Evolutionary conservation across 139 green algal genomes (phyloP), one percentile per base, ranked within the genome.

Genomic region (Eudorina sp.): DNA sequence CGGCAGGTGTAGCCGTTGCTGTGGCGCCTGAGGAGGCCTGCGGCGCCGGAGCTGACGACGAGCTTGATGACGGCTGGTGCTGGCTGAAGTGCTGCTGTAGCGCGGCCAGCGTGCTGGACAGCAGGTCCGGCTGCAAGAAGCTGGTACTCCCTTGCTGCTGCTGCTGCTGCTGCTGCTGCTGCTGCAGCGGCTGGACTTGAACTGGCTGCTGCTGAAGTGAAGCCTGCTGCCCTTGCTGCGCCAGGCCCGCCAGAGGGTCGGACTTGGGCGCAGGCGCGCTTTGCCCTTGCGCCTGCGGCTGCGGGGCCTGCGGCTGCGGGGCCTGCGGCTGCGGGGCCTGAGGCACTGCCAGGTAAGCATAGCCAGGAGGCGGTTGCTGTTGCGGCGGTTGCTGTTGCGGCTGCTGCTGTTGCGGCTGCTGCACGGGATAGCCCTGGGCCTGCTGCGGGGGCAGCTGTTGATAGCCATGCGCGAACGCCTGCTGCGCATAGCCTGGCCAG

Each of bases 51-150:
- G 55, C 55, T 66, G 55, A 19, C 14, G 55, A 13, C 29, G 55
- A 46, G 66, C 36, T 38, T 72, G 62, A 31, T 34, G 19, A 38
- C 60, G 55, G 80, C 45, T 76, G 51, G 27, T 75, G 55, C 25
- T 74, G 40, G 43, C 48, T 68, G 25, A 87, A 87, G 81, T 87
- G 81, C 64, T 87, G 45, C 81, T 87, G 81, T 43, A 87, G 64
- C 45, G 81, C 81, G 25, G 81, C 81, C 31, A 87, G 62, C 3
- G 81, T 77, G 62, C 81, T 87, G 21, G 62, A 68, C 43, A 87
- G 81, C 21, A 87, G 9, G 45, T 87, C 81, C 19, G 79, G 81
- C 45, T 87, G 81, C 0, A 85, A 58, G 7, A 85, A 40, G 45
- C 38, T 25, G 0, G 60, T 46, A 7, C 3, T 23, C 41, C 5